Evolutionary conservation across 2,329 filamentous ascomycete species (phyloP).

Genomic region (Ophiocordyceps camponoti-leonardi): DNA sequence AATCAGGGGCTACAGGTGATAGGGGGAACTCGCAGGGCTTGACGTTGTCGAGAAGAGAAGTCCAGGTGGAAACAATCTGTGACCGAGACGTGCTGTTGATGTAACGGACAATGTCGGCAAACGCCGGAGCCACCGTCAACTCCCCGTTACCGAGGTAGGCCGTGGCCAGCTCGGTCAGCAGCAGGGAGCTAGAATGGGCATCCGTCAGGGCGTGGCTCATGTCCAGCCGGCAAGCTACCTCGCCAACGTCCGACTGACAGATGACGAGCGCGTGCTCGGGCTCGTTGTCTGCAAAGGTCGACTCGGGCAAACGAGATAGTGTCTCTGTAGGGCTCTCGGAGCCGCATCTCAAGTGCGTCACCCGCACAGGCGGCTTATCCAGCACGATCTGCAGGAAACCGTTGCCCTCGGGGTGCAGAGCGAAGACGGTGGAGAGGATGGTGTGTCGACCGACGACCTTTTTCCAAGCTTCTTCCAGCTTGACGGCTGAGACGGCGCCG

Average conservation of each 20-base stretch:
- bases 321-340: not conserved
- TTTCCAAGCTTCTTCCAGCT: constrained; percentile 4
- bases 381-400: constrained; percentile 4
- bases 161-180: constrained; percentile 11
- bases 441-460: constrained; percentile 1
- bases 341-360: not conserved
- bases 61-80: constrained; percentile 4
- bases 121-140: constrained; percentile 1
- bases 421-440: constrained; percentile 2
- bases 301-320: not conserved
- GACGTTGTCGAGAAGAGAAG: constrained; percentile 1
- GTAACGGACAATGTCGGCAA: constrained; percentile 1
- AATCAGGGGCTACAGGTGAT: not conserved
- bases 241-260: constrained; percentile 2
- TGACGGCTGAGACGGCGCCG: not conserved
- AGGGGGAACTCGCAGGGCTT: constrained; percentile 4
- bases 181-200: constrained; percentile 10
- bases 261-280: constrained; percentile 4
- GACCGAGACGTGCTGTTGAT: not conserved
- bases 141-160: constrained; percentile 9
- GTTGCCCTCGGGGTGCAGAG: constrained; percentile 3
- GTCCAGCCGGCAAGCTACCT: constrained; percentile 10
- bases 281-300: constrained; percentile 2
- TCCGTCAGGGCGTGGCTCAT: constrained; percentile 16
- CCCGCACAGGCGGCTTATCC: not conserved